These are phyloP conservation scores for Stramenopiles sp. DNA, from an alignment of 352 stramenopile species.

Conservation along the genomic window DNA sequence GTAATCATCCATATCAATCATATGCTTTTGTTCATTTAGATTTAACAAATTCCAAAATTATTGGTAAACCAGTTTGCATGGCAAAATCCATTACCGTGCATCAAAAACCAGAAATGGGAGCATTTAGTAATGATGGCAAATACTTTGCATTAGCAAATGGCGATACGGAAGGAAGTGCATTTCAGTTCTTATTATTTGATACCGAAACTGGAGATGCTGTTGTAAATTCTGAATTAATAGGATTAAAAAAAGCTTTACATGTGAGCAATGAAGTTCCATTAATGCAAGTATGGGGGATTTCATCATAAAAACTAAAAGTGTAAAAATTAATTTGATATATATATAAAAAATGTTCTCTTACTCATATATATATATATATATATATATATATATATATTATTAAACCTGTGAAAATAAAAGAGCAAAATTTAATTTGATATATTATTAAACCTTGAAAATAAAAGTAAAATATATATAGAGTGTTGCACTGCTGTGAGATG, in stretches of 20 bases:
- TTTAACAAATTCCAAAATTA: neutral
- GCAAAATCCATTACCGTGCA: neutral
- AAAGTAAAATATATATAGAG: too few relatives aligned
- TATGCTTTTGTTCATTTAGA: neutral
- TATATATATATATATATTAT: too few relatives aligned
- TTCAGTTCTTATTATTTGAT: constrained; percentile 2
- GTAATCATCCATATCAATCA: neutral
- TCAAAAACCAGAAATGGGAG: neutral
- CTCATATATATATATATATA: too few relatives aligned
- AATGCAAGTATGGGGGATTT: neutral
- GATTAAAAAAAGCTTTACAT: neutral
- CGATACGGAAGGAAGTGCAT: neutral
- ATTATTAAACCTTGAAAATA: too few relatives aligned
- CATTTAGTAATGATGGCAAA: neutral
- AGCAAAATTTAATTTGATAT: too few relatives aligned
- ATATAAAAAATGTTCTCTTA: too few relatives aligned
- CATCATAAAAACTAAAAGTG: too few relatives aligned
- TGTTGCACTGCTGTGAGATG: too few relatives aligned
- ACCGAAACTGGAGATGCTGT: neutral
- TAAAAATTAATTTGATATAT: too few relatives aligned
- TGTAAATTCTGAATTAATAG: neutral
- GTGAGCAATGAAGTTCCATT: neutral
- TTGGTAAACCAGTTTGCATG: neutral
- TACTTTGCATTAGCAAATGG: neutral
- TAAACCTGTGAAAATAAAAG: too few relatives aligned